Conservation (phyloP, 768 basidiomycete species). For the Auriscalpium vulgare region DNA sequence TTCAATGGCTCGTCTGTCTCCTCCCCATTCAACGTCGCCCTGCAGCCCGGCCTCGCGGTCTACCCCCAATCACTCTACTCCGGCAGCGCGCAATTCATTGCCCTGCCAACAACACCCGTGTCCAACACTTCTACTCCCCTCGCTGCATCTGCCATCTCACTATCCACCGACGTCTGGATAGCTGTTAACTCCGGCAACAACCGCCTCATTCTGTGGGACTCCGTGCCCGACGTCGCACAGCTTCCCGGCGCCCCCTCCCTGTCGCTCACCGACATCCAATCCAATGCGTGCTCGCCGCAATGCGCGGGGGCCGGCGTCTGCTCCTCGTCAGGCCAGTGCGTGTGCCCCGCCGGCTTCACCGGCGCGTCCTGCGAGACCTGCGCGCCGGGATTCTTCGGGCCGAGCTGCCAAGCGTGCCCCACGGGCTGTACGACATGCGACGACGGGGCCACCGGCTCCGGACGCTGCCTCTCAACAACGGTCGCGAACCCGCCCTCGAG, state of each 20-base stretch:
- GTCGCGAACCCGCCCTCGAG: slow-evolving; percentile 47
- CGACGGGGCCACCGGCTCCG: slow-evolving; percentile 72
- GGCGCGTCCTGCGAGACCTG: slow-evolving; percentile 80
- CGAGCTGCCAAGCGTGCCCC: slow-evolving; percentile 63
- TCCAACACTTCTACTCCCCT: slow-evolving; percentile 36
- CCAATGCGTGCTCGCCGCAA: slow-evolving; percentile 63
- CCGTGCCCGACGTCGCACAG: slow-evolving; percentile 66
- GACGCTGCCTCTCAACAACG: slow-evolving; percentile 51
- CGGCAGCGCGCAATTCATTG: slow-evolving; percentile 52
- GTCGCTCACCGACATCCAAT: slow-evolving; percentile 65
- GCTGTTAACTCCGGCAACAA: slow-evolving; percentile 36
- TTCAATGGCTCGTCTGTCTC: slow-evolving; percentile 52
- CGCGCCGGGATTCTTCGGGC: slow-evolving; percentile 66
- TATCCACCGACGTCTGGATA: slow-evolving; percentile 65
- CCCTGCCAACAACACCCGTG: slow-evolving; percentile 43
- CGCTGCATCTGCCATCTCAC: slow-evolving; percentile 49
- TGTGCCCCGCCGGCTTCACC: slow-evolving; percentile 65
- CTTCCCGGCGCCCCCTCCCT: slow-evolving; percentile 47
- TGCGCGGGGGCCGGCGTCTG: slow-evolving; percentile 73
- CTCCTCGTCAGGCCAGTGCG: slow-evolving; percentile 59
- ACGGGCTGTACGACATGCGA: slow-evolving; percentile 64
- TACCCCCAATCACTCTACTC: slow-evolving; percentile 58
- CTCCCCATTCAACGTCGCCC: slow-evolving; percentile 59
- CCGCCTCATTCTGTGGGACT: slow-evolving; percentile 71
- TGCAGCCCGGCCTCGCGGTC: slow-evolving; percentile 60